Base-by-base conservation (phyloP, 192 early-diverging fungal species). In the Umbelopsis isabellina region DNA sequence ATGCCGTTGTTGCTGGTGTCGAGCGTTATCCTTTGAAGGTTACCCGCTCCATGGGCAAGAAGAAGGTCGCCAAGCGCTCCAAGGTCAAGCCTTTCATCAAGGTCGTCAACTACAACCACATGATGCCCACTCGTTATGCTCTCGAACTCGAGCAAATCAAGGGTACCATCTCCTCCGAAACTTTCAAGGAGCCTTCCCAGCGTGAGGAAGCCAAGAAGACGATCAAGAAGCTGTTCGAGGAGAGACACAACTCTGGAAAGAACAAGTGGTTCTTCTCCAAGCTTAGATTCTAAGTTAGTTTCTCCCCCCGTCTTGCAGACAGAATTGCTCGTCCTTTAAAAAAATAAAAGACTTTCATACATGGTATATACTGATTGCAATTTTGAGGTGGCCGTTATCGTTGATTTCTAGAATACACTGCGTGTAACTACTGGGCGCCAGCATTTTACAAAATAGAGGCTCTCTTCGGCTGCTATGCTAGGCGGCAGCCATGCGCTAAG, bases 181-280 rank as follows among this genome's bases (percentile, higher is more conserved):
- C 90, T 75, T 91, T 98, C 89, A 94, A 94, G 87, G 98, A 98
- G 85, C 94, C 94, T 69, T 82, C 94, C 76, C 95, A 97, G 85
- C 91, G 94, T 75, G 77, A 88, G 65, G 85, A 88, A 37, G 90
- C 95, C 85, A 94, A 92, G 87, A 97, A 96, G 76, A 90, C 89
- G 79, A 86, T 99, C 85, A 97, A 94, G 88, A 93, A 91, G 89
- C 87, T 94, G 72, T 94, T 99, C 79, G 89, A 98, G 89, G 95
- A 98, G 87, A 91, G 95, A 81, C 96, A 98, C 89, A 89, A 92
- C 80, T 86, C 88, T 77, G 98, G 98, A 85, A 99, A 98, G 93
- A 98, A 97, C 92, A 95, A 95, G 90, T 99, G 98, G 98, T 99
- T 99, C 95, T 99, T 99, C 89, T 91, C 92, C 87, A 99, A 99